A percentile compares a stretch with the other conserved stretches of the same genome.
Conservation (phyloP, 306 rosid genomes). For the Cucumis hystrix region DNA sequence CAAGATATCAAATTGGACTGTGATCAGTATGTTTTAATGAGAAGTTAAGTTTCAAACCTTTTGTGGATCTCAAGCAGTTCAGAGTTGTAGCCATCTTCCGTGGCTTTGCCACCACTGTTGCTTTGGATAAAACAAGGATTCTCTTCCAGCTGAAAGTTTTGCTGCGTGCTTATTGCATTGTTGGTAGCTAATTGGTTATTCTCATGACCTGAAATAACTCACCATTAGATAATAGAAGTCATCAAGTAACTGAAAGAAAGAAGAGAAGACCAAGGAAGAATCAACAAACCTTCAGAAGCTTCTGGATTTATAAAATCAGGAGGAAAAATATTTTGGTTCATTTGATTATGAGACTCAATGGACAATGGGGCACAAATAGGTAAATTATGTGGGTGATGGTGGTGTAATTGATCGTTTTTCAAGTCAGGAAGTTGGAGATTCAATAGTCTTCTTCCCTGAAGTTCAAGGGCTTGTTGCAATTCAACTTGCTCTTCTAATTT, state of each 20-base stretch:
- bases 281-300: constrained; percentile 38
- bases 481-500: constrained; percentile 77
- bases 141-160: constrained; percentile 30
- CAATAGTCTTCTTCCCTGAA: constrained; percentile 74
- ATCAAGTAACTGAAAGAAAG: not conserved
- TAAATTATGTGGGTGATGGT: constrained; percentile 61
- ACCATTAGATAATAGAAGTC: not conserved
- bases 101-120: constrained; percentile 13
- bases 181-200: constrained; percentile 17
- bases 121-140: constrained; percentile 15
- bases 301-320: constrained; percentile 46
- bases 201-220: constrained; percentile 29
- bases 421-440: constrained; percentile 78
- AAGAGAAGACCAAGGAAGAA: not conserved
- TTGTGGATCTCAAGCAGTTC: constrained; percentile 24
- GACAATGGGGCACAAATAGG: constrained; percentile 50
- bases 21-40: not conserved
- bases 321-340: constrained; percentile 27
- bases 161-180: constrained; percentile 13
- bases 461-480: constrained; percentile 68
- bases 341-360: constrained; percentile 32
- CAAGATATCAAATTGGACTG: not conserved
- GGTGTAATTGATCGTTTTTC: constrained; percentile 37
- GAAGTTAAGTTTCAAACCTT: constrained; percentile 26
- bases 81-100: constrained; percentile 18